phyloP scores from a whole-genome alignment of 2,329 filamentous ascomycete genomes.

The Chaetomiaceae sp. region DNA sequence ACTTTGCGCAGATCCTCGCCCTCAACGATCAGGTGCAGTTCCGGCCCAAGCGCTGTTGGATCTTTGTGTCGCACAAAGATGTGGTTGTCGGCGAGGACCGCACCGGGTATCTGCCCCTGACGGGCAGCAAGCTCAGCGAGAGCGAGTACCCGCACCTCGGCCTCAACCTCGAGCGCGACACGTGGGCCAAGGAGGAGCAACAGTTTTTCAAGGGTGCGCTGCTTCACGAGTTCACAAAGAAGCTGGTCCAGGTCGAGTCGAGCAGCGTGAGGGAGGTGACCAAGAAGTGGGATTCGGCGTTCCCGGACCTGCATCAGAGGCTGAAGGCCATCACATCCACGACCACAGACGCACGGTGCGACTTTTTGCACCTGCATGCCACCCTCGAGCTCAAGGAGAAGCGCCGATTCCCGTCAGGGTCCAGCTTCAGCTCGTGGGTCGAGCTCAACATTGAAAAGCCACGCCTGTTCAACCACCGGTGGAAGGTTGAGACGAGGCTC shows the following conservation, averaged over 20 bases:
- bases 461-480: slow-evolving; percentile 51
- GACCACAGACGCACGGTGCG: slow-evolving; percentile 41
- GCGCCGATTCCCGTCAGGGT: slow-evolving; percentile 54
- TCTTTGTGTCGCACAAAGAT: slow-evolving; percentile 54
- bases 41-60: slow-evolving; percentile 55
- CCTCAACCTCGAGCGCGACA: slow-evolving; percentile 49
- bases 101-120: slow-evolving; percentile 38
- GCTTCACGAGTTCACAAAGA: slow-evolving; percentile 55
- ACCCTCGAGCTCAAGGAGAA: slow-evolving; percentile 56
- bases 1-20: slow-evolving; percentile 53
- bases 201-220: slow-evolving; percentile 46
- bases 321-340: slow-evolving; percentile 40
- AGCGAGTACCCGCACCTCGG: slow-evolving; percentile 53
- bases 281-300: slow-evolving; percentile 54
- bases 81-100: slow-evolving; percentile 45
- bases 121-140: slow-evolving; percentile 40
- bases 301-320: slow-evolving; percentile 51
- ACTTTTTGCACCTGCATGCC: slow-evolving; percentile 59
- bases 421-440: slow-evolving; percentile 55
- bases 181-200: slow-evolving; percentile 42
- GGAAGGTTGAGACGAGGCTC: slow-evolving; percentile 58
- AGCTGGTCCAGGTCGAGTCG: slow-evolving; percentile 51
- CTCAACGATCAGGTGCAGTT: slow-evolving; percentile 51
- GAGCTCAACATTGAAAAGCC: slow-evolving; percentile 55
- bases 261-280: slow-evolving; percentile 51